Base-by-base conservation (phyloP, 352 stramenopile genomes). In the Phytophthora aleatoria region DNA sequence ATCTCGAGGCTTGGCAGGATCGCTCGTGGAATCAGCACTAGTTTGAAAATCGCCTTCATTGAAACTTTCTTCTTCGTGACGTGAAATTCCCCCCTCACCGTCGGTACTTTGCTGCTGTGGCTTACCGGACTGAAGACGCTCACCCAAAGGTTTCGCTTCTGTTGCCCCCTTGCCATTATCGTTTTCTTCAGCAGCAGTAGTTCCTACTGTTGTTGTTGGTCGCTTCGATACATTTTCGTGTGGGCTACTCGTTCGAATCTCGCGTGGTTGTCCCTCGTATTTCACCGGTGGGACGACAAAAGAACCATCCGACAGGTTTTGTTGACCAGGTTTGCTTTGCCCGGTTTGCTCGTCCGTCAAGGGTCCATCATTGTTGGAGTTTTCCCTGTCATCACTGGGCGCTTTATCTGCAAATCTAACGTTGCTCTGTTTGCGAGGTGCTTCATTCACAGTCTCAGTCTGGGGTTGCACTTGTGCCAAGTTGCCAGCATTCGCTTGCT, bases 341-440 rank as follows among this genome's bases (percentile, higher is more conserved):
- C 3, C 43, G 3, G 11, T 10, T 7, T 41, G 30, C 12, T 48
- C 11, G 15, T 54, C 42, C 41, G 27, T 50, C 7, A 6, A 3
- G 15, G 6, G 1, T 5, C 28, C 15, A n/a, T 44, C 38, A 1
- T 31, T 26, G 2, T 33, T 45, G 36, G 42, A 13, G n/a, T 41
- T 39, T 11, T 56, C 55, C 6, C 43, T 44, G 12, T 16, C 11
- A 31, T 50, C 9, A 15, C n/a, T 45, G 8, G 24, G 20, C 26
- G 10, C 36, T 5, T 20, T 12, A 1, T 53, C 48, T 3, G 55
- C 36, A 30, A 69, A 69, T 16, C 48, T 35, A 15, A 69, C 53
- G 27, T 41, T 64, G 31, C 61, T 58, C 30, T 58, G 61, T n/a
- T 64, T 64, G 5, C 26, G 53, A 36, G 48, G n/a, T 15, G 43